Evolutionary conservation across 2,329 filamentous ascomycete species (phyloP).

Genomic region (Chalara sp.): DNA sequence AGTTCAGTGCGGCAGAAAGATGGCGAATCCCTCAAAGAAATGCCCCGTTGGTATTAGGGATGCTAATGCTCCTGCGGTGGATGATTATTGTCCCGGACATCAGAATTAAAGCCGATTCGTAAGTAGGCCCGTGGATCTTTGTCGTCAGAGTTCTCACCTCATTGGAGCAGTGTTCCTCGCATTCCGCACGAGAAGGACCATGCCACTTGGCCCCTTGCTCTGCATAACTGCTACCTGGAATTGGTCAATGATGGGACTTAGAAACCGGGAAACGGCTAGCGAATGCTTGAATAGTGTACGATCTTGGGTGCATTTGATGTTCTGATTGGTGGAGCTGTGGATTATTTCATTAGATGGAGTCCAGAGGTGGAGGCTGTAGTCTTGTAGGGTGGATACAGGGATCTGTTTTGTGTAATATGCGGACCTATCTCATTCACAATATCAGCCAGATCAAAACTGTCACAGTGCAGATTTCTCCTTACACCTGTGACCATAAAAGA

Average conservation of each 20-base stretch:
- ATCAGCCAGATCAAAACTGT: conserved; percentile 9
- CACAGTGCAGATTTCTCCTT: conserved; percentile 1
- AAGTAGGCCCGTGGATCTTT: not conserved
- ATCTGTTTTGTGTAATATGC: conserved; percentile 4
- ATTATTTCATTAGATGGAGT: conserved; percentile 6
- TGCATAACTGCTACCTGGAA: too few relatives aligned
- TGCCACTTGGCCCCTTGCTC: too few relatives aligned
- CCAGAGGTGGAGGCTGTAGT: not conserved
- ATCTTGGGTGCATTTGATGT: not conserved
- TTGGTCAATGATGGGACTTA: too few relatives aligned
- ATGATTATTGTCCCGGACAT: too few relatives aligned
- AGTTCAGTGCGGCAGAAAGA: not conserved
- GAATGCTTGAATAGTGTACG: not conserved
- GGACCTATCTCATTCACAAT: conserved; percentile 6
- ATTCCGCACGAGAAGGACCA: too few relatives aligned
- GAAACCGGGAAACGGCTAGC: too few relatives aligned
- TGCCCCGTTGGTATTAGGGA: not conserved
- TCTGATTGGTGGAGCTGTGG: not conserved
- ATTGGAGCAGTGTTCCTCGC: not conserved
- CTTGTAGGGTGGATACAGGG: not conserved
- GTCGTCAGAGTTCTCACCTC: not conserved
- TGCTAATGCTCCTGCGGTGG: too few relatives aligned
- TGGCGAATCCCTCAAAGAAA: not conserved
- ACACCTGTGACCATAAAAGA: conserved; percentile 7
- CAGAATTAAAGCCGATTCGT: not conserved